Evolutionary conservation across 257 asterid species (phyloP), one percentile per base, ranked within the genome.

Genomic region (Scutellaria minor): DNA sequence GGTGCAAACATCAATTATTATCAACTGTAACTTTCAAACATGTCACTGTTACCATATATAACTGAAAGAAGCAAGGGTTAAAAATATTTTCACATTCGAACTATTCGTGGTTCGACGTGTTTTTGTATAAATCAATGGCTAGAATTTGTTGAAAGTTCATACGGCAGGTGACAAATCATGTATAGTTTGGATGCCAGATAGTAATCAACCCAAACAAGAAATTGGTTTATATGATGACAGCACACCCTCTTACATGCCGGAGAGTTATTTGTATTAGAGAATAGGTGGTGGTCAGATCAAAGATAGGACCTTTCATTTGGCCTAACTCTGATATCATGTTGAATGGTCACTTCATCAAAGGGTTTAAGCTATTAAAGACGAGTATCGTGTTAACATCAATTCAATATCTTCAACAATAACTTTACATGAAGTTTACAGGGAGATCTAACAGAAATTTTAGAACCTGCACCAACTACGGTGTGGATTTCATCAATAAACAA

Each of bases 381-480:
- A 58, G 20, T 12, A 37, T 5, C 40, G 11, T 31, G 6, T 57
- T 58, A 31, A 60, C 47, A 37, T 40, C 41, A 15, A 39, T n/a
- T 39, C 14, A 61, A 10, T 40, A 39, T 39, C 51, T 61, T 61
- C 35, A 61, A 61, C 5, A 61, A 60, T 60, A 8, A 58, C n/a
- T 42, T 8, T 9, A 57, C 9, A 70, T 39, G 46, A 72, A 75
- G 45, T 63, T 15, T 24, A 67, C 13, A 55, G 10, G 27, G 44
- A 57, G 35, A 66, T 70, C 24, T 39, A 62, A 66, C 27, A 71
- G 12, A 13, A 50, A 18, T 51, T 46, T 69, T 47, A 31, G 74
- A 66, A 90, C 98, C 98, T 87, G 98, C 98, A 77, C 98, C 98
- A 81, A 92, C 98, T 40, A 92, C 95, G 5, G 97, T 92, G 82